Evolutionary conservation across 2,329 filamentous ascomycete genomes (phyloP).

Genomic region (Colletotrichum plurivorum): DNA sequence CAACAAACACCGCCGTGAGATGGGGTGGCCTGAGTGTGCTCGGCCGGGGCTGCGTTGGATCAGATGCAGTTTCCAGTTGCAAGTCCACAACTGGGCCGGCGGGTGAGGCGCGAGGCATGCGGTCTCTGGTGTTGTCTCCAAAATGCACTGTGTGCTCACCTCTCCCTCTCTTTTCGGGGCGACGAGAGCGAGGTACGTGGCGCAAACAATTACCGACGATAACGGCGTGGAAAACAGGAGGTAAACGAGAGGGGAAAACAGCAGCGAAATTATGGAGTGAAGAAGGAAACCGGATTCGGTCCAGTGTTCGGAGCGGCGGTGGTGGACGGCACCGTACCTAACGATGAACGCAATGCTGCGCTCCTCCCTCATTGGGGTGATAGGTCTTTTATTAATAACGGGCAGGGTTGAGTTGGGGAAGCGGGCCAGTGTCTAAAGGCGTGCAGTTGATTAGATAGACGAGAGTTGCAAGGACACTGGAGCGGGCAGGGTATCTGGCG

Average conservation of each 20-base stretch:
- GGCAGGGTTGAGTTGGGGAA: slow-evolving; percentile 42
- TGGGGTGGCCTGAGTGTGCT: background rate
- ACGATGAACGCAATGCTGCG: slow-evolving; percentile 10
- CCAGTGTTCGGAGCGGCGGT: slow-evolving; percentile 18
- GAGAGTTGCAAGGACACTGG: background rate
- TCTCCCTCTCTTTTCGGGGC: slow-evolving; percentile 8
- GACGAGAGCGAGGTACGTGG: background rate
- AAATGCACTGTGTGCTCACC: slow-evolving; percentile 24
- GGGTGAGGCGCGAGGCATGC: slow-evolving; percentile 8
- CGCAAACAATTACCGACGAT: background rate
- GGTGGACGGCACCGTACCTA: slow-evolving; percentile 30
- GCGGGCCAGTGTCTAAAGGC: slow-evolving; percentile 35
- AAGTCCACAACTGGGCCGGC: background rate
- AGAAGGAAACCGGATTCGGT: slow-evolving; percentile 2
- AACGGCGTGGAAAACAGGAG: background rate
- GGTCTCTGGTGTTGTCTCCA: slow-evolving; percentile 28
- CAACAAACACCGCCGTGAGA: background rate
- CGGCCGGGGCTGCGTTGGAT: slow-evolving; percentile 10
- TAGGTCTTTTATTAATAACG: slow-evolving; percentile 39
- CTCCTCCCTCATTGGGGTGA: slow-evolving; percentile 39
- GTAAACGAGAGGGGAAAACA: background rate
- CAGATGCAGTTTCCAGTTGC: slow-evolving; percentile 11
- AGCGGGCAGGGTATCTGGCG: background rate
- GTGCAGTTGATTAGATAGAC: slow-evolving; percentile 23
- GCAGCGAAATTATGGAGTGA: background rate